These are phyloP conservation scores for Coniochaeta hoffmannii DNA, from an alignment of 2,329 filamentous ascomycete species.

Conservation along the genomic window DNA sequence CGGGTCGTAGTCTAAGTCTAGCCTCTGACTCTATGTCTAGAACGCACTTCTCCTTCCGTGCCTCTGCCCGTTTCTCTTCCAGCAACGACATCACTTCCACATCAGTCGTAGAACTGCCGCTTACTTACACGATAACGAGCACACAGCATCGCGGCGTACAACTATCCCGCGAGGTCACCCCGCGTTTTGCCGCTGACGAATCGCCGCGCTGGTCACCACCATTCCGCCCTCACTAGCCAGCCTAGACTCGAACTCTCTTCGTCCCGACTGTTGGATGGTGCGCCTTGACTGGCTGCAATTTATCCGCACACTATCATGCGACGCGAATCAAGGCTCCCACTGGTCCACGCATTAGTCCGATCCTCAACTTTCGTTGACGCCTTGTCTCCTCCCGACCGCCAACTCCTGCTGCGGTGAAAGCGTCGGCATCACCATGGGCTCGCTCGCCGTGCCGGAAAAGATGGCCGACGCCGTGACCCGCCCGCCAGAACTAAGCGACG, in stretches of 20 bases:
- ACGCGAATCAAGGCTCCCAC: neutral
- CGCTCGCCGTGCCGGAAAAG: constrained; percentile 14
- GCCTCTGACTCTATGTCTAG: too few species aligned
- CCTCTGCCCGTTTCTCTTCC: neutral
- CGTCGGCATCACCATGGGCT: constrained; percentile 9
- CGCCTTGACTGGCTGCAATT: neutral
- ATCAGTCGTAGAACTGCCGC: neutral
- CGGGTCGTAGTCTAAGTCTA: neutral
- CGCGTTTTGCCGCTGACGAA: neutral
- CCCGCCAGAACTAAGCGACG: constrained; percentile 30
- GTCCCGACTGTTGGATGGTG: neutral
- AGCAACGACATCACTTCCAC: neutral
- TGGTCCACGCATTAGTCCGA: neutral
- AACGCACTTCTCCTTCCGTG: neutral
- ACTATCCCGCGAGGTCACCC: neutral
- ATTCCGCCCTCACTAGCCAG: neutral
- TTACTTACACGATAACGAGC: neutral
- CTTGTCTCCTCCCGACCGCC: neutral
- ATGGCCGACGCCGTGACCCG: constrained; percentile 6
- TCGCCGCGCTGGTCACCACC: neutral
- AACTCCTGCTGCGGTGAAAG: neutral
- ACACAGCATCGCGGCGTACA: too few species aligned
- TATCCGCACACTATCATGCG: neutral
- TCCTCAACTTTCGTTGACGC: neutral
- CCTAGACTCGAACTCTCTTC: neutral